Evolutionary conservation across 352 stramenopile genomes (phyloP).

Genomic region (Pythium coloratum): DNA sequence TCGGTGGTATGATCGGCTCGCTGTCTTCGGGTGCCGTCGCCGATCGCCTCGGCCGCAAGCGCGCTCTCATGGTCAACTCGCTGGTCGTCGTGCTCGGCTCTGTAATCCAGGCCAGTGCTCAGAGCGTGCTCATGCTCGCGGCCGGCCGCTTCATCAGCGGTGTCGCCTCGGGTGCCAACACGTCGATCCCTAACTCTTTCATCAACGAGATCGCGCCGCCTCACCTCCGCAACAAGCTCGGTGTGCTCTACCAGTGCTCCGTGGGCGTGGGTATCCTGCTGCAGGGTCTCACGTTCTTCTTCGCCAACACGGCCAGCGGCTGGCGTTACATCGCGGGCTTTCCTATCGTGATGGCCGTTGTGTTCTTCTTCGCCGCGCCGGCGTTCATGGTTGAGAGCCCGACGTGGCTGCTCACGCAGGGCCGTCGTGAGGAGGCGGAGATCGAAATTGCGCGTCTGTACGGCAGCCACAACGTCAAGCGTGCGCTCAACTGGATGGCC

Average conservation of each 20-base stretch:
- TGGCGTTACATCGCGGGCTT: conserved; percentile 67
- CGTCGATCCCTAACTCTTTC: conserved; percentile 30
- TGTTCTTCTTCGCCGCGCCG: conserved; percentile 43
- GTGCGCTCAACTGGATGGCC: conserved; percentile 36
- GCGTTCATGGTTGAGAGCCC: conserved; percentile 47
- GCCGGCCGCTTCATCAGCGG: conserved; percentile 41
- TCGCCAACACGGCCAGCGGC: conserved; percentile 42
- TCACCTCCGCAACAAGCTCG: conserved; percentile 35
- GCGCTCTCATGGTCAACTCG: conserved; percentile 32
- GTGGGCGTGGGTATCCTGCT: conserved; percentile 49
- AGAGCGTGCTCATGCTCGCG: conserved; percentile 36
- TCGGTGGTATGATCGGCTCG: conserved; percentile 45
- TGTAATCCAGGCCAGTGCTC: conserved; percentile 29
- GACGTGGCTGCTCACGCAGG: conserved; percentile 40
- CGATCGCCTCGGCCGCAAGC: conserved; percentile 37
- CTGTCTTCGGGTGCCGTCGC: conserved; percentile 30
- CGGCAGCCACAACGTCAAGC: conserved; percentile 32
- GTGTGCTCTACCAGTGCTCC: conserved; percentile 43
- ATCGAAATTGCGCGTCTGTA: conserved; percentile 32
- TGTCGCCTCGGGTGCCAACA: conserved; percentile 40
- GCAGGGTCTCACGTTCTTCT: conserved; percentile 55
- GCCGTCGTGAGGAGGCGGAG: conserved; percentile 30
- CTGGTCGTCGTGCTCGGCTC: conserved; percentile 38
- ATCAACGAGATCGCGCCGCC: conserved; percentile 56
- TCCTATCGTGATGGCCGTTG: conserved; percentile 41